These are phyloP conservation scores for Phytophthora uliginosa DNA, from an alignment of 352 stramenopile genomes.

Conservation along the genomic window DNA sequence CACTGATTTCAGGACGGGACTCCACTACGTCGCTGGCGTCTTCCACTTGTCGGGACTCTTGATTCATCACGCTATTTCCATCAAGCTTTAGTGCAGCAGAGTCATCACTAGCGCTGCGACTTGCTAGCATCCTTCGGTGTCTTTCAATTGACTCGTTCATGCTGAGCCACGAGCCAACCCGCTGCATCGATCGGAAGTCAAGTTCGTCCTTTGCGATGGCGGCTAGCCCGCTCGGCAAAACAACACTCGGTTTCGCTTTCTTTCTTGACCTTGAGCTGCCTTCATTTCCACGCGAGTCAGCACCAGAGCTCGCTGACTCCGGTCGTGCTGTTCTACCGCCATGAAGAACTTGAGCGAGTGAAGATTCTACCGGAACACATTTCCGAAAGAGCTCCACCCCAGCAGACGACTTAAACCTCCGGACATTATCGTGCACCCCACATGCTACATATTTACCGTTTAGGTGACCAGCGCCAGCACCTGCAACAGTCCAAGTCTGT, in stretches of 20 bases:
- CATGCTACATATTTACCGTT: slow-evolving; percentile 77
- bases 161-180: slow-evolving; percentile 70
- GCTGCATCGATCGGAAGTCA: slow-evolving; percentile 71
- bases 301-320: background rate
- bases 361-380: slow-evolving; percentile 53
- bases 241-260: slow-evolving; percentile 1
- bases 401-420: slow-evolving; percentile 70
- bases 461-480: slow-evolving; percentile 58
- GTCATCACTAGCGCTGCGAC: slow-evolving; percentile 3
- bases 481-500: slow-evolving; percentile 67
- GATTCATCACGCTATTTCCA: slow-evolving; percentile 54
- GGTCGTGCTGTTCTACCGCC: slow-evolving; percentile 14
- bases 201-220: slow-evolving; percentile 52
- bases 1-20: slow-evolving; percentile 53
- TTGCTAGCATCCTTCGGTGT: slow-evolving; percentile 41
- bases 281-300: background rate
- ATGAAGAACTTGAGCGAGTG: slow-evolving; percentile 52
- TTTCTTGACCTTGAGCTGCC: background rate
- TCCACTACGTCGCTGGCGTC: slow-evolving; percentile 33
- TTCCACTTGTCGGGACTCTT: slow-evolving; percentile 38
- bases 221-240: slow-evolving; percentile 48
- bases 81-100: slow-evolving; percentile 15
- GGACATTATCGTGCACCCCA: slow-evolving; percentile 58
- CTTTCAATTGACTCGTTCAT: slow-evolving; percentile 63
- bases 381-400: slow-evolving; percentile 85